Evolutionary conservation across 2,329 filamentous ascomycete species (phyloP), one percentile per base, ranked within the genome.

Genomic region (Colletotrichum sp.): DNA sequence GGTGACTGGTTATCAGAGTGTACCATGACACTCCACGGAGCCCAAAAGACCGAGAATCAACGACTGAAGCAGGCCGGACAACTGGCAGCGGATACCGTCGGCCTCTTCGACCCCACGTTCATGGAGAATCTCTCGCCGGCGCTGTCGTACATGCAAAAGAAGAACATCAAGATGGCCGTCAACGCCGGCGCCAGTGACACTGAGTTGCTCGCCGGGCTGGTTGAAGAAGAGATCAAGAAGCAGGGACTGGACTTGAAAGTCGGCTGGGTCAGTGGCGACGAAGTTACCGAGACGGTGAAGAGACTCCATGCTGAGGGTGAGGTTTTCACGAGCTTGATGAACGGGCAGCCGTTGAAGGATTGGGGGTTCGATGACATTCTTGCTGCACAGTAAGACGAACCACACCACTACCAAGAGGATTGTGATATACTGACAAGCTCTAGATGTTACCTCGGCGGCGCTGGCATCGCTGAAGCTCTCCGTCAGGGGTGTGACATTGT

Each of bases 401-500:
- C 1, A 0, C 3, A 5, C 5, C 10, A 32, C 3, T 3, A 8
- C 2, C 4, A 30, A 30, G 12, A 21, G 7, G 1, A 8, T 2
- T 13, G 0, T 1, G 18, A 32, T 9, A 8, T n/a, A 6, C 59
- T 32, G 30, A 62, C 8, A n/a, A 18, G 12, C 3, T 24, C 0
- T 32, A 78, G 78, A 55, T 78, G 78, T 72, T 79, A 79, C 64
- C 78, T 79, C 18, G 78, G 77, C 6, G 77, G 77, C 24, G 70
- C 76, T 13, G 77, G 77, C 32, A 77, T 78, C 26, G 77, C 77
- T 26, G 75, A 77, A 67, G 77, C 77, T 44, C 60, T 78, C 15
- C 63, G 77, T 6, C 67, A 77, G n/a, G 77, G 87, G 0, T 88
- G 87, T 4, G 84, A 88, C 26, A 88, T 90, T 30, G 82, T 90